Conservation (phyloP, 2,329 filamentous ascomycete species). For the Monosporascus sp. region DNA sequence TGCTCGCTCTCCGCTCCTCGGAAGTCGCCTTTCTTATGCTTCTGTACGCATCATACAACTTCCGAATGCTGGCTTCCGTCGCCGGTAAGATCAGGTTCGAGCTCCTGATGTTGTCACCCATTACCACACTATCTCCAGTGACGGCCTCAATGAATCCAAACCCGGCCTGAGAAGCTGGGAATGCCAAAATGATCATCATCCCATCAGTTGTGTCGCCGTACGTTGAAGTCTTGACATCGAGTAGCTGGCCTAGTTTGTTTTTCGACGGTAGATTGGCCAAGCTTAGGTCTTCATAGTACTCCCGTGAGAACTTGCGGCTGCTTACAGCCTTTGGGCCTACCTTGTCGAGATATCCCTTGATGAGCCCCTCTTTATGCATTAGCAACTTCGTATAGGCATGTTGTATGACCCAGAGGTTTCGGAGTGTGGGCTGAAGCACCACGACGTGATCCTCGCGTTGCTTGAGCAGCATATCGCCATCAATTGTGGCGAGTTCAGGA, state of each 20-base stretch:
- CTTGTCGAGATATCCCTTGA: conserved; percentile 6
- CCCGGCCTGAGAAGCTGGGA: background rate
- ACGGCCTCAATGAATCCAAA: conserved; percentile 8
- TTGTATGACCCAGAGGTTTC: conserved; percentile 14
- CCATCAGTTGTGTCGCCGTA: conserved; percentile 5
- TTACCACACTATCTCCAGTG: background rate
- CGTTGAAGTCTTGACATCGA: conserved; percentile 11
- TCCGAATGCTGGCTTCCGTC: conserved; percentile 11
- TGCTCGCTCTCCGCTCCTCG: conserved; percentile 8
- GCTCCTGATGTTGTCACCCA: background rate
- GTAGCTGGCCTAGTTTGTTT: conserved; percentile 12
- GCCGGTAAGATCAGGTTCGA: conserved; percentile 8
- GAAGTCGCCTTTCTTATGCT: conserved; percentile 9
- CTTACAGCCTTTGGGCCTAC: background rate
- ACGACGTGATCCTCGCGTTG: background rate
- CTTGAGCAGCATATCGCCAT: background rate
- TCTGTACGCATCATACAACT: conserved; percentile 10
- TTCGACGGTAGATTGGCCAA: conserved; percentile 11
- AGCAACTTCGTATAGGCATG: conserved; percentile 11
- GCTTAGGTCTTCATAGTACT: conserved; percentile 12
- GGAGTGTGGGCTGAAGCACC: conserved; percentile 9
- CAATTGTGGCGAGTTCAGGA: conserved; percentile 2
- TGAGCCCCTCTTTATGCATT: conserved; percentile 10
- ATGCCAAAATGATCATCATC: conserved; percentile 7
- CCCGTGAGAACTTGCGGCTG: conserved; percentile 9